These are phyloP conservation scores for Torulaspora delbrueckii DNA, from an alignment of 805 yeast species.

Conservation along the genomic window DNA sequence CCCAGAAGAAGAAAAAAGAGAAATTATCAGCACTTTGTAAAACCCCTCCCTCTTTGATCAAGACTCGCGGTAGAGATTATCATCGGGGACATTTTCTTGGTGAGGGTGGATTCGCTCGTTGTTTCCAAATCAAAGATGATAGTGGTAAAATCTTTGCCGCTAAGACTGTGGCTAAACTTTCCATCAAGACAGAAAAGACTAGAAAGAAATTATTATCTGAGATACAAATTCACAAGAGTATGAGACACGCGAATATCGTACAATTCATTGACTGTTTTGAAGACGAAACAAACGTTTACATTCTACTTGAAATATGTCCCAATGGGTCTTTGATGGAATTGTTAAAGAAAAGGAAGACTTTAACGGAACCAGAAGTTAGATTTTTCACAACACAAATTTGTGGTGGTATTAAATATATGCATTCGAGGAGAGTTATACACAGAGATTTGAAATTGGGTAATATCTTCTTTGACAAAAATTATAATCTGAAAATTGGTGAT, in stretches of 20 bases:
- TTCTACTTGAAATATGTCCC: conserved; percentile 89
- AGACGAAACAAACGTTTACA: conserved; percentile 91
- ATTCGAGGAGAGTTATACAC: conserved; percentile 86
- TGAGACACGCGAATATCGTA: conserved; percentile 85
- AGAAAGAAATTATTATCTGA: conserved; percentile 79
- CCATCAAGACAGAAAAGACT: conserved; percentile 86
- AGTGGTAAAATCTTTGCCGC: conserved; percentile 88
- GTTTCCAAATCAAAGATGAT: conserved; percentile 93
- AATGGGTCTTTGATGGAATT: conserved; percentile 93
- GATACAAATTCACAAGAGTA: conserved; percentile 87
- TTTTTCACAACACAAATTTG: conserved; percentile 85
- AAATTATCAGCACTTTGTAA: conserved; percentile 86
- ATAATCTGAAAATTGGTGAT: conserved; percentile 95
- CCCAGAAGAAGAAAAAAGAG: conserved; percentile 69
- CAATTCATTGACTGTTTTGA: conserved; percentile 95
- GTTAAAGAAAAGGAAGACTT: conserved; percentile 73
- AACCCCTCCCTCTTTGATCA: conserved; percentile 92
- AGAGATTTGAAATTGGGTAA: conserved; percentile 95
- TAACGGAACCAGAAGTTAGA: conserved; percentile 89
- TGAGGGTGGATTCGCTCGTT: conserved; percentile 98
- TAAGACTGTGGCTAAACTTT: conserved; percentile 94
- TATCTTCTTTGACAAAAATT: conserved; percentile 86
- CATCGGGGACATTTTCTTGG: conserved; percentile 88
- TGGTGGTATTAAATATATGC: conserved; percentile 92
- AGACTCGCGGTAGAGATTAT: conserved; percentile 86